Conservation (phyloP, 2,329 filamentous ascomycete species). For the Colletotrichum sp. region DNA sequence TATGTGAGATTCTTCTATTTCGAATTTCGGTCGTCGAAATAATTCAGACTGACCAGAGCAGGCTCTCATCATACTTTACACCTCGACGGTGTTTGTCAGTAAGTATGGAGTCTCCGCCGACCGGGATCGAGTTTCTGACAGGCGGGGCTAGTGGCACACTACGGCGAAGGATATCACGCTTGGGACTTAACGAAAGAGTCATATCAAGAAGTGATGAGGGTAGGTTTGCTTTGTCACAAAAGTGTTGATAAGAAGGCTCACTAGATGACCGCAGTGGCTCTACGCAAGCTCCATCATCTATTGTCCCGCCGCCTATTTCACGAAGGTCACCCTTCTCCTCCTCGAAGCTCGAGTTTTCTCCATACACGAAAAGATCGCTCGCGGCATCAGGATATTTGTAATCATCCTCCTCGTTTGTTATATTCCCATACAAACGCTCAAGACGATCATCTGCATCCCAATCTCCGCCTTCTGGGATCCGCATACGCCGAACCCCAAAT, state of each 20-base stretch:
- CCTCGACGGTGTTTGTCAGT: slow-evolving; percentile 6
- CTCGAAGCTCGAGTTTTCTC: slow-evolving; percentile 36
- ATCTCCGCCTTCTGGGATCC: slow-evolving; percentile 29
- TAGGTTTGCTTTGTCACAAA: background rate
- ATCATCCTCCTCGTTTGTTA: slow-evolving; percentile 28
- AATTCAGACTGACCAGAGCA: background rate
- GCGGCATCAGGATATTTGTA: slow-evolving; percentile 33
- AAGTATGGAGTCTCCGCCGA: background rate
- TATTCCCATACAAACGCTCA: slow-evolving; percentile 30
- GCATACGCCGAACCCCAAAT: slow-evolving; percentile 22
- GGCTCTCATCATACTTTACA: slow-evolving; percentile 1
- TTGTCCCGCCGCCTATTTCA: slow-evolving; percentile 32
- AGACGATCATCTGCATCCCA: slow-evolving; percentile 29
- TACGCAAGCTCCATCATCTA: slow-evolving; percentile 33
- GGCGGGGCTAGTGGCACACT: slow-evolving; percentile 24
- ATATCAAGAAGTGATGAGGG: slow-evolving; percentile 22
- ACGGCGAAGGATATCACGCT: slow-evolving; percentile 26
- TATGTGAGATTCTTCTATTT: background rate
- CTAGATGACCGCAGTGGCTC: slow-evolving; percentile 24
- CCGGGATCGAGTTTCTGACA: background rate
- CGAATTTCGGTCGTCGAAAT: background rate
- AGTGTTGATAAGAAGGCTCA: background rate
- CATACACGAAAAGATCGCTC: slow-evolving; percentile 25
- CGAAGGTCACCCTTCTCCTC: slow-evolving; percentile 36
- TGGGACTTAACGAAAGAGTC: slow-evolving; percentile 26